A percentile compares a stretch with the other conserved stretches of the same genome.
These are phyloP conservation scores for Candida palmyrensis DNA, from an alignment of 805 yeast species.

Conservation along the genomic window DNA sequence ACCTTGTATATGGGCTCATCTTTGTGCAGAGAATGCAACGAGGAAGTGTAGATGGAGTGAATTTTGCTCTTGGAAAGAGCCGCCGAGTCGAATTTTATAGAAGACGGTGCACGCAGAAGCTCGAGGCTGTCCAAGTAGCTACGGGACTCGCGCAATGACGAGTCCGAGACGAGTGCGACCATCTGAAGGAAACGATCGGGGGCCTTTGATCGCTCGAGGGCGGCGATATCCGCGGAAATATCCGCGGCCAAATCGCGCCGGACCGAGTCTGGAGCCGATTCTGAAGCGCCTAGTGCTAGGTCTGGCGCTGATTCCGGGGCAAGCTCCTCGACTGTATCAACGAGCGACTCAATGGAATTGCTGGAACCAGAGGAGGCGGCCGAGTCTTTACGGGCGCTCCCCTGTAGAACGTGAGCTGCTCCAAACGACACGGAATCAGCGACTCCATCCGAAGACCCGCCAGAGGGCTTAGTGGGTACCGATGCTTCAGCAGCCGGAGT, in stretches of 20 bases:
- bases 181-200: conserved; percentile 15
- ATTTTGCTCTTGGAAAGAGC: conserved; percentile 24
- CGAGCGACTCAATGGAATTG: conserved; percentile 2
- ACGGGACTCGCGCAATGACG: conserved; percentile 22
- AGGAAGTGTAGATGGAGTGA: conserved; percentile 31
- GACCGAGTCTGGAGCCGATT: background rate
- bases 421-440: too few relatives aligned
- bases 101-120: conserved; percentile 13
- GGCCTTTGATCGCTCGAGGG: background rate
- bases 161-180: conserved; percentile 20
- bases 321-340: conserved; percentile 2
- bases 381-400: conserved; percentile 1
- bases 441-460: background rate
- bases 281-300: conserved; percentile 1
- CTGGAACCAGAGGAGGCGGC: background rate
- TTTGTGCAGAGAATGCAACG: conserved; percentile 5
- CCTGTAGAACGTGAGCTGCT: too few relatives aligned
- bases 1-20: conserved; percentile 31
- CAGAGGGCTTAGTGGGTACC: background rate
- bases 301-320: conserved; percentile 1
- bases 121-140: conserved; percentile 18
- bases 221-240: background rate
- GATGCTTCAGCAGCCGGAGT: background rate
- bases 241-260: conserved; percentile 1
- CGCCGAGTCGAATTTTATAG: conserved; percentile 5